These are phyloP conservation scores for Craspedostauros australis DNA, from an alignment of 108 stramenopile species.

Conservation along the genomic window DNA sequence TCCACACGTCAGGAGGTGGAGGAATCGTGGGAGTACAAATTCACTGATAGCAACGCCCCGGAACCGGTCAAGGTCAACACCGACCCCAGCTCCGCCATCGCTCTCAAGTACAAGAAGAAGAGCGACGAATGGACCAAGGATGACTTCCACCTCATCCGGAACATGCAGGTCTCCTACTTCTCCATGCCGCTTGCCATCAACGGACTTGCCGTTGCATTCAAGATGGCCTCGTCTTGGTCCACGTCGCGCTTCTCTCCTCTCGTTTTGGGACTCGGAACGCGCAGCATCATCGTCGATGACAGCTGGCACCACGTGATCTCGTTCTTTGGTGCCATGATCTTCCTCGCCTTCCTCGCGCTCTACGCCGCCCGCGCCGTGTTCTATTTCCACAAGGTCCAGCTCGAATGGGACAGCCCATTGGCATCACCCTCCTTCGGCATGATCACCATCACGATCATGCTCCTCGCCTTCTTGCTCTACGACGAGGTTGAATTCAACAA, in stretches of 20 bases:
- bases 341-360: constrained; percentile 4
- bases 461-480: constrained; percentile 18
- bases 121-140: constrained; percentile 33
- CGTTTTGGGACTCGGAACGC: neutral
- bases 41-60: constrained; percentile 9
- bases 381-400: constrained; percentile 14
- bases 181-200: constrained; percentile 17
- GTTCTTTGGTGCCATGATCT: constrained; percentile 10
- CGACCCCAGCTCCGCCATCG: constrained; percentile 4
- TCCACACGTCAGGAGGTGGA: constrained; percentile 10
- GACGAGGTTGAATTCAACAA: constrained; percentile 8
- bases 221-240: constrained; percentile 8
- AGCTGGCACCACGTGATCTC: constrained; percentile 4
- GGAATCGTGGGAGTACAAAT: constrained; percentile 22
- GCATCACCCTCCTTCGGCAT: constrained; percentile 9
- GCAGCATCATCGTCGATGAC: constrained; percentile 2
- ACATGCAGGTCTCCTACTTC: constrained; percentile 33
- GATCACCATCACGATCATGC: constrained; percentile 17
- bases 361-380: constrained; percentile 5
- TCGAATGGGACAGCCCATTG: constrained; percentile 23
- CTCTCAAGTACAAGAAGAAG: constrained; percentile 31
- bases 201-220: constrained; percentile 23
- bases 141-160: constrained; percentile 28
- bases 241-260: neutral
- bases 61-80: constrained; percentile 6